These are phyloP conservation scores for Leersia perrieri DNA, from an alignment of 176 grass and related monocot species.

Conservation along the genomic window DNA sequence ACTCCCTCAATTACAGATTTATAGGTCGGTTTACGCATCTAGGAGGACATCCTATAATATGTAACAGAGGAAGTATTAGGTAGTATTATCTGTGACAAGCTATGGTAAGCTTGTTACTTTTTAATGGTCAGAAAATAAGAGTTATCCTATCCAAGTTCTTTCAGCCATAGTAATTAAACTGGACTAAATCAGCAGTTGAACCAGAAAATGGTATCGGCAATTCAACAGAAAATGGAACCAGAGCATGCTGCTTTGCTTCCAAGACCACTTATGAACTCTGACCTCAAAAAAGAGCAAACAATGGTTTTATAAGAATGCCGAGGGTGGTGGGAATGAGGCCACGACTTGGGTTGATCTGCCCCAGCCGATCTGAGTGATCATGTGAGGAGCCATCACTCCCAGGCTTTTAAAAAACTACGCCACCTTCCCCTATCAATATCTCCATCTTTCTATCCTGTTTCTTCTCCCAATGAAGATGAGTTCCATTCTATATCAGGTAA, in stretches of 20 bases:
- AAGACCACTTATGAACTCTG: background rate
- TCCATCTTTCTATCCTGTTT: background rate
- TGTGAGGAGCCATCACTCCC: background rate
- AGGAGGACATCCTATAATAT: no score
- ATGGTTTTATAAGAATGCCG: background rate
- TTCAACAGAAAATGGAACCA: no score
- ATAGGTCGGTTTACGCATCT: no score
- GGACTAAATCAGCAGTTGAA: background rate
- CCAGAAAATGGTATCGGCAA: no score
- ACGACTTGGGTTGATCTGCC: background rate
- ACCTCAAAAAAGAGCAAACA: background rate
- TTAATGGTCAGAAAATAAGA: background rate
- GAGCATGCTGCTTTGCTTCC: background rate
- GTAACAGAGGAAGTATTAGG: no score
- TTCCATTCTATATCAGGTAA: background rate
- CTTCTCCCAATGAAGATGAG: background rate
- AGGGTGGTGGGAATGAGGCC: background rate
- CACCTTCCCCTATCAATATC: background rate
- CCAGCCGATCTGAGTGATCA: background rate
- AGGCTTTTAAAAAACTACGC: background rate
- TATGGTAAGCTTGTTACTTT: background rate
- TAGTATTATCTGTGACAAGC: background rate
- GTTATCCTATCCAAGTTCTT: background rate
- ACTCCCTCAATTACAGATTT: no score
- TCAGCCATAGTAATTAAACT: background rate